These are phyloP conservation scores for Stagonosporopsis cucurbitacearum DNA, from an alignment of 2,329 filamentous ascomycete species.

Conservation along the genomic window DNA sequence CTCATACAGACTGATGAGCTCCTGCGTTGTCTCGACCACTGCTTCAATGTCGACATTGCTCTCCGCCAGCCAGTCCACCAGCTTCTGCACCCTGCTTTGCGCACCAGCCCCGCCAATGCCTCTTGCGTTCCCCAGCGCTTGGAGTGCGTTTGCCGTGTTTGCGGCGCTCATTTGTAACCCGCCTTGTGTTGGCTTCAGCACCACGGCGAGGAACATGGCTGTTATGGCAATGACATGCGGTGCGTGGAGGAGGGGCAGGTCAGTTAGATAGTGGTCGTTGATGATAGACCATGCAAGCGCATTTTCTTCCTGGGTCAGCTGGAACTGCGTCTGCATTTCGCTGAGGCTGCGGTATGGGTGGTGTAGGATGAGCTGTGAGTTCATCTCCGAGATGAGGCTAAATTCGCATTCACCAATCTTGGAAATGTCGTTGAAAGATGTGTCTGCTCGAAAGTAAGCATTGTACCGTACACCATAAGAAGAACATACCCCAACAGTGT, in stretches of 20 bases:
- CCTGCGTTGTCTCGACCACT: conserved; percentile 88
- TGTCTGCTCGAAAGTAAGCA: conserved; percentile 34
- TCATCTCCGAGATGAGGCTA: conserved; percentile 88
- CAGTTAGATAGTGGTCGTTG: conserved; percentile 92
- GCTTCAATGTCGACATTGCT: conserved; percentile 83
- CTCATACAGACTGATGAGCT: conserved; percentile 89
- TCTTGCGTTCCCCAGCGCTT: conserved; percentile 45
- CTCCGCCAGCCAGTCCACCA: conserved; percentile 84
- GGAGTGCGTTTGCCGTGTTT: conserved; percentile 47
- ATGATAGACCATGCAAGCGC: conserved; percentile 81
- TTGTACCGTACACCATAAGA: not conserved
- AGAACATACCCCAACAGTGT: conserved; percentile 59
- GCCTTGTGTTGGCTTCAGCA: conserved; percentile 71
- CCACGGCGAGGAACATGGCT: conserved; percentile 82
- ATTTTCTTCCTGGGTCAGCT: conserved; percentile 77
- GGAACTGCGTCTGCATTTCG: conserved; percentile 72
- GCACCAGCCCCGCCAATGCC: conserved; percentile 36
- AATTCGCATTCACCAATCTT: conserved; percentile 95
- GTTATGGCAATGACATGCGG: conserved; percentile 91
- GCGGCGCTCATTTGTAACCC: conserved; percentile 55
- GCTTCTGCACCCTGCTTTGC: conserved; percentile 65
- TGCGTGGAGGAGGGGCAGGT: conserved; percentile 82
- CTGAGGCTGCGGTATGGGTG: conserved; percentile 86
- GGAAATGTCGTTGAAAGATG: conserved; percentile 67
- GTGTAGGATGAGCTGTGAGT: conserved; percentile 85